Percentiles rank a stretch among this genome's conserved stretches.
phyloP scores from a whole-genome alignment of 2,329 filamentous ascomycete species.

The Alternaria arbusti region DNA sequence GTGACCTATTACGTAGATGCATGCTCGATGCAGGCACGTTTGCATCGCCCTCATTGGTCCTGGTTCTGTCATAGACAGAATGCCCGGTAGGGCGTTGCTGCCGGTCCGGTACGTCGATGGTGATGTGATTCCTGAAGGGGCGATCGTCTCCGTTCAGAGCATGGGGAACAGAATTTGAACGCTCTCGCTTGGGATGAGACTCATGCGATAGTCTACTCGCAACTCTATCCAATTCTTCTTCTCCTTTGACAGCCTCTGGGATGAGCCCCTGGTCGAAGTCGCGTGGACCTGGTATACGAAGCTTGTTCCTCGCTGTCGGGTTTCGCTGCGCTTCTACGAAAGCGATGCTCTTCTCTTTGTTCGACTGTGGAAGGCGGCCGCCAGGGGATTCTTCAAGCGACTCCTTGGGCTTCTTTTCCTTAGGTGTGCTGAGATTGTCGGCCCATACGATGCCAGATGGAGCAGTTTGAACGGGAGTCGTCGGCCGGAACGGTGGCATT shows the following conservation, averaged over 20 bases:
- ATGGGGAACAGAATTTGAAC: constrained; percentile 38
- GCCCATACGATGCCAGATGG: constrained; percentile 32
- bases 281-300: constrained; percentile 89
- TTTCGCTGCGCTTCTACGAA: constrained; percentile 86
- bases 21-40: constrained; percentile 20
- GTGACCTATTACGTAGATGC: constrained; percentile 36
- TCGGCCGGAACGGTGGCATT: constrained; percentile 20
- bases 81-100: constrained; percentile 38
- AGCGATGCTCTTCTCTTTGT: constrained; percentile 81
- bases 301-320: constrained; percentile 70
- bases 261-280: constrained; percentile 85
- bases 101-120: constrained; percentile 68
- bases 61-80: constrained; percentile 34
- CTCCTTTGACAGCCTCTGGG: constrained; percentile 64
- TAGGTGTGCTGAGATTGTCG: constrained; percentile 56
- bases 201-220: constrained; percentile 31
- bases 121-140: constrained; percentile 62
- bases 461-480: constrained; percentile 17
- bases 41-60: constrained; percentile 16
- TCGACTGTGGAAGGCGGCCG: constrained; percentile 59
- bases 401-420: constrained; percentile 50
- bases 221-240: constrained; percentile 37
- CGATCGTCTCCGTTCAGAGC: constrained; percentile 49
- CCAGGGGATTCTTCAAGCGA: constrained; percentile 58
- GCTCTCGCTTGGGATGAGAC: constrained; percentile 21